phyloP scores from a whole-genome alignment of 139 green algal species.

The Chlorella sp. region DNA sequence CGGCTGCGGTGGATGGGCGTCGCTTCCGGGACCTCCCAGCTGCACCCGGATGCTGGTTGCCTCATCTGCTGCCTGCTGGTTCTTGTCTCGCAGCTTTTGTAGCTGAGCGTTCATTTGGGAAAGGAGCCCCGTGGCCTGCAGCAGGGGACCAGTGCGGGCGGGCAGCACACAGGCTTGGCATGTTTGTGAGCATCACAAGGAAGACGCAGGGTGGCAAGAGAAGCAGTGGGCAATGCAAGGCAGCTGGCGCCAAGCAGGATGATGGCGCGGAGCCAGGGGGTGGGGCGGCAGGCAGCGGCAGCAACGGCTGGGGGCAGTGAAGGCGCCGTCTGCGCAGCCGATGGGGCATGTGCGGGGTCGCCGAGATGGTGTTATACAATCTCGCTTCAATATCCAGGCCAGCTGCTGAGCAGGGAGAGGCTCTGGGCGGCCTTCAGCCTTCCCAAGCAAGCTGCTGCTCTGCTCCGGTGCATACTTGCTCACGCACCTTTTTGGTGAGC shows the following conservation, averaged over 20 bases:
- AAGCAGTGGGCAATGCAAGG: not conserved
- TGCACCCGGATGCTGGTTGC: slow-evolving; percentile 15
- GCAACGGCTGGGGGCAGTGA: not conserved
- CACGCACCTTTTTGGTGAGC: slow-evolving; percentile 10
- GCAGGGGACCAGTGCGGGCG: not conserved
- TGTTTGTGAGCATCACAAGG: too few relatives aligned
- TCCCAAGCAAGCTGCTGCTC: too few relatives aligned
- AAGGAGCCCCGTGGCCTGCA: slow-evolving; percentile 21
- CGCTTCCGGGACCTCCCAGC: not conserved
- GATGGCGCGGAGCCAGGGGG: not conserved
- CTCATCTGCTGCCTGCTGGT: slow-evolving; percentile 18
- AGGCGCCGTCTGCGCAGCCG: not conserved
- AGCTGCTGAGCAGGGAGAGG: too few relatives aligned
- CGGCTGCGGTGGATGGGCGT: not conserved
- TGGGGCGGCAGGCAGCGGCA: not conserved
- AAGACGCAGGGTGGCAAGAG: not conserved
- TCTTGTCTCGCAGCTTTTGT: slow-evolving; percentile 36
- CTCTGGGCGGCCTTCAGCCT: too few relatives aligned
- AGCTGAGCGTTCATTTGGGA: slow-evolving; percentile 31
- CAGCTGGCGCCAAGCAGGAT: too few relatives aligned
- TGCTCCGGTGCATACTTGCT: too few relatives aligned
- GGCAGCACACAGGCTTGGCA: not conserved
- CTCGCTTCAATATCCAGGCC: too few relatives aligned
- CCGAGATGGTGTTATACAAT: too few relatives aligned
- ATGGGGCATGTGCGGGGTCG: too few relatives aligned